A percentile compares a stretch with the other conserved stretches of the same genome.
These are phyloP conservation scores for Persicaria tinctoria DNA, from an alignment of 148 eudicot species.

Conservation along the genomic window DNA sequence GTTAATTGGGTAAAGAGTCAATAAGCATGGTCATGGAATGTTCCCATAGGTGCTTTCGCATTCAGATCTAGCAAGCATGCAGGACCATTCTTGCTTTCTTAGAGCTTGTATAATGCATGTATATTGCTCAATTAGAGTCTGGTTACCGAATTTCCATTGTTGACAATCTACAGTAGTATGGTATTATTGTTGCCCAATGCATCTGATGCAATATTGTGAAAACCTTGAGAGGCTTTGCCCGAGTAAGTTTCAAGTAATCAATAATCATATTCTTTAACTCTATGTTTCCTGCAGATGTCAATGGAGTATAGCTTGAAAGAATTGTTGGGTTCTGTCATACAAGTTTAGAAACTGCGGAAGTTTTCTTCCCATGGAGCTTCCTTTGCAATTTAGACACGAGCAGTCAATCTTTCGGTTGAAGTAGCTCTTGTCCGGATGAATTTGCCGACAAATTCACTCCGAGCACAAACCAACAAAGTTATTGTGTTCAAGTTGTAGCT, in stretches of 20 bases:
- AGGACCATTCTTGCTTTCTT: not conserved
- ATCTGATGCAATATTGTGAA: not conserved
- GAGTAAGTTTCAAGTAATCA: not conserved
- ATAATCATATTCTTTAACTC: not conserved
- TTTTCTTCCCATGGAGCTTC: not conserved
- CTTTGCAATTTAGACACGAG: not conserved
- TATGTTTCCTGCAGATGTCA: not conserved
- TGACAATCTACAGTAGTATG: not conserved
- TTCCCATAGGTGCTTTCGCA: not conserved
- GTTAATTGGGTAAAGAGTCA: not conserved
- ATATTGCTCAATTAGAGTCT: not conserved
- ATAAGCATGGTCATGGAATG: not conserved
- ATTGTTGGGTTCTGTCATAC: not conserved
- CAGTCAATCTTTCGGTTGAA: not conserved
- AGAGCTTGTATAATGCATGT: not conserved
- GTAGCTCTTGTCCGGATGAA: not conserved
- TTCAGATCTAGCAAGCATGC: not conserved
- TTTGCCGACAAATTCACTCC: not conserved
- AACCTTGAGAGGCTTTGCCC: not conserved
- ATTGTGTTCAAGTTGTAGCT: not conserved
- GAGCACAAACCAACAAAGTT: not conserved
- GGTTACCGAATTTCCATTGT: not conserved
- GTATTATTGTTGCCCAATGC: not conserved
- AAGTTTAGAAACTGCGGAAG: not conserved
- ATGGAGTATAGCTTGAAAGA: not conserved